These are phyloP conservation scores for Chamaecrista fasciculata DNA, from an alignment of 306 rosid genomes.

Conservation along the genomic window DNA sequence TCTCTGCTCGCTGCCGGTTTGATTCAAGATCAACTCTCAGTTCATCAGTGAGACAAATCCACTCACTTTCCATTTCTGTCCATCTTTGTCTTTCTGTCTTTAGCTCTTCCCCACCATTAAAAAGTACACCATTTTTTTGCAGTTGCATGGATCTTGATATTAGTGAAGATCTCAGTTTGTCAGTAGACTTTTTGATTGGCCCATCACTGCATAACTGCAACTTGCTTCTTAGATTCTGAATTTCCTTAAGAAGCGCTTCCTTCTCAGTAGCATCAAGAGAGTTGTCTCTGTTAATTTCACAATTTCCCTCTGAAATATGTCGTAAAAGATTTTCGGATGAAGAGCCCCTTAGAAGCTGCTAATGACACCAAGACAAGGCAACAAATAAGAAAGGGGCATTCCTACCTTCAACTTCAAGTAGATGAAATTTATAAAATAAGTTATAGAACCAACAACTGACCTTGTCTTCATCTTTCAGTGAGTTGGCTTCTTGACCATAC, in stretches of 20 bases:
- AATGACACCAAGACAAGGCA: constrained; percentile 21
- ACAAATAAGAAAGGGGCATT: constrained; percentile 30
- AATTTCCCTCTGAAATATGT: constrained; percentile 53
- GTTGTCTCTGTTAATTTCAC: constrained; percentile 51
- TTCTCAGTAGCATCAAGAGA: constrained; percentile 66
- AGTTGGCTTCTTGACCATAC: constrained; percentile 39
- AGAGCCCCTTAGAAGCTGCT: constrained; percentile 41
- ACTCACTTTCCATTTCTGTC: constrained; percentile 97
- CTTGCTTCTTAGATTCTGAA: constrained; percentile 69
- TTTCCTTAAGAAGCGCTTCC: constrained; percentile 85
- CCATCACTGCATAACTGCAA: constrained; percentile 51
- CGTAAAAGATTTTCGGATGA: constrained; percentile 31
- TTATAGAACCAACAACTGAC: constrained; percentile 23
- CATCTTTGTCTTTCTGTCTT: constrained; percentile 82
- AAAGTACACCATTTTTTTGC: constrained; percentile 49
- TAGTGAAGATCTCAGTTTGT: constrained; percentile 76
- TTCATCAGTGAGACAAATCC: constrained; percentile 95
- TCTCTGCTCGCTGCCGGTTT: constrained; percentile 62
- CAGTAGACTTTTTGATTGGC: constrained; percentile 61
- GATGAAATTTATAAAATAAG: constrained; percentile 18
- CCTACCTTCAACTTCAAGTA: constrained; percentile 13
- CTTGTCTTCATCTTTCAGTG: constrained; percentile 33
- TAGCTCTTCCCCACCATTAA: constrained; percentile 55
- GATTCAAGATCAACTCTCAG: constrained; percentile 79
- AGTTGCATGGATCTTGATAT: constrained; percentile 75